Evolutionary conservation across 2,329 filamentous ascomycete genomes (phyloP).

Genomic region (Colletotrichum musicola): DNA sequence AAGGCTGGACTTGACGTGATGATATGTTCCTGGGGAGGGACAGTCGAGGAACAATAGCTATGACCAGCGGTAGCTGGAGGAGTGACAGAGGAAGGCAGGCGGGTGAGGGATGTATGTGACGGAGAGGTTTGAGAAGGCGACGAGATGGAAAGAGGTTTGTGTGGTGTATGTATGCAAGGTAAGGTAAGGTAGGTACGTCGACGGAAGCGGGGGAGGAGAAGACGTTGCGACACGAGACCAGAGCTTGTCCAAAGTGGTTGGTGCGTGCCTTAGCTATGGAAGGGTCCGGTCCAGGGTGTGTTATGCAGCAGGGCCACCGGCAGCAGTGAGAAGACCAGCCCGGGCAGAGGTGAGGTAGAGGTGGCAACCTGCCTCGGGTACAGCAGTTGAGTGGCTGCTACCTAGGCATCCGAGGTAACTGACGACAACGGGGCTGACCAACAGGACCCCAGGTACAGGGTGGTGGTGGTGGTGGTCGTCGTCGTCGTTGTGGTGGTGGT

Average conservation of each 20-base stretch:
- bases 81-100: conserved; percentile 26
- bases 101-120: conserved; percentile 31
- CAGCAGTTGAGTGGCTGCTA: too few species aligned
- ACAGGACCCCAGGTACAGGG: too few species aligned
- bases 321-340: background rate
- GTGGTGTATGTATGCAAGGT: background rate
- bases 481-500: too few species aligned
- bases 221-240: conserved; percentile 41
- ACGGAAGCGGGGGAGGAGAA: conserved; percentile 39
- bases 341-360: background rate
- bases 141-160: conserved; percentile 37
- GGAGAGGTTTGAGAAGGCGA: conserved; percentile 40
- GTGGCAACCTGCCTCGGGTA: background rate
- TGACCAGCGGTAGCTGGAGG: conserved; percentile 33
- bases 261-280: conserved; percentile 26
- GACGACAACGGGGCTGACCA: too few species aligned
- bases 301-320: conserved; percentile 18
- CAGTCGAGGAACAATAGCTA: too few species aligned
- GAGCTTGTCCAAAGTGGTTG: conserved; percentile 40
- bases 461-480: too few species aligned
- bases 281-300: conserved; percentile 34
- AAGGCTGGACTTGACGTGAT: background rate
- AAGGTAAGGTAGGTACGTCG: conserved; percentile 22
- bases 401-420: too few species aligned
- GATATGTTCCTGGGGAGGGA: too few species aligned